Evolutionary conservation across 495 filamentous ascomycete genomes (phyloP), one percentile per base, ranked within the genome.

Genomic region (Xylaria castorea): DNA sequence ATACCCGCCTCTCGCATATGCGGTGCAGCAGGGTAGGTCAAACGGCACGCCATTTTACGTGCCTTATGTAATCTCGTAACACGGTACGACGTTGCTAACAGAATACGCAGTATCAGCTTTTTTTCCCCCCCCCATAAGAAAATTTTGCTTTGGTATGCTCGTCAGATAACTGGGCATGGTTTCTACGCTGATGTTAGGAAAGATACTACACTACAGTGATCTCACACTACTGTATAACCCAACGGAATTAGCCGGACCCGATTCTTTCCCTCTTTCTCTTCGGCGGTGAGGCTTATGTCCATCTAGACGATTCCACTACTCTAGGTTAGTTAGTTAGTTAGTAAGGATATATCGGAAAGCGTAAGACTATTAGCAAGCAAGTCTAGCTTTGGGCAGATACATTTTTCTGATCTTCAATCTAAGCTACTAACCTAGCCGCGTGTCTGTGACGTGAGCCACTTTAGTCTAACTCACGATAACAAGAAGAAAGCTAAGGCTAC

Each of bases 201-300:
- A 18, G 36, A 61, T n/a, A 63, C 22, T 5, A 44, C 34, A 65
- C 42, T 0, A 25, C 30, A 34, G 14, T 65, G 11, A n/a, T 65
- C 62, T 65, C 27, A 65, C 62, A 9, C n/a, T n/a, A n/a, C n/a
- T n/a, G 44, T 27, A 44, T 27, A 63, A 44, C 30, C 6, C n/a
- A n/a, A 63, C 62, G 62, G 62, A 16, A 65, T 65, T 42, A 48
- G 25, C 62, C 62, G 62, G 44, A 1, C 2, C 25, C 62, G 40
- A 32, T 57, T 18, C 1, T 9, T 32, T 27, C 18, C 3, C 1
- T 65, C 62, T 8, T 48, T 65, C 25, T 46, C 5, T 1, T 34
- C 25, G 16, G 40, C 30, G 62, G 62, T 34, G 62, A 22, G 5
- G 40, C 62, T 65, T 65, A 48, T 16, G 5, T 44, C 8, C 27